These are phyloP conservation scores for Aspergillus homomorphus DNA, from an alignment of 495 filamentous ascomycete species.

Conservation along the genomic window DNA sequence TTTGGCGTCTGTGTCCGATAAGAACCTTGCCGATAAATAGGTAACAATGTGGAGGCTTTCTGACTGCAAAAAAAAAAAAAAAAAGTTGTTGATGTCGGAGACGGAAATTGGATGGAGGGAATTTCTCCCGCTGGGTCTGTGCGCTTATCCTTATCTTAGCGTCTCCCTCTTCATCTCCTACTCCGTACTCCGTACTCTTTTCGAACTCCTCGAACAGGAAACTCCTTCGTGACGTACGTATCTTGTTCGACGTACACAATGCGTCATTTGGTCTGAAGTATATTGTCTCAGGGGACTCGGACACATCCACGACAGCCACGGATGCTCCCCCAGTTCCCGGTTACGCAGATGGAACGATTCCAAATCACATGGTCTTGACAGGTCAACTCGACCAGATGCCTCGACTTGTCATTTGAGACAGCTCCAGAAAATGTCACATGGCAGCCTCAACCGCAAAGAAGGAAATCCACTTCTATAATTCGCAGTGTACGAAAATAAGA, in stretches of 20 bases:
- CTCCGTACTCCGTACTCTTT: neutral
- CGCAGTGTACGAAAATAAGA: neutral
- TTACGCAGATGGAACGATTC: neutral
- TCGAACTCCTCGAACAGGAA: neutral
- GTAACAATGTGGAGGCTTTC: constrained; percentile 2
- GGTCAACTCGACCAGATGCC: neutral
- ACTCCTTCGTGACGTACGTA: too few relatives aligned
- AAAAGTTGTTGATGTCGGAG: neutral
- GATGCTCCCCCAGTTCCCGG: neutral
- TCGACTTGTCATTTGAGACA: neutral
- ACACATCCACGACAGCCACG: neutral
- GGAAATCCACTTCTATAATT: neutral
- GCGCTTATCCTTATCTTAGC: constrained; percentile 19
- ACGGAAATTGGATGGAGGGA: neutral
- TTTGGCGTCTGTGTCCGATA: neutral
- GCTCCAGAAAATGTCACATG: neutral
- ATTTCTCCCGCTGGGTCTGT: constrained; percentile 12
- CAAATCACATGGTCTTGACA: constrained; percentile 7
- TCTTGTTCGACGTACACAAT: neutral
- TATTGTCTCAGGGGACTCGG: neutral
- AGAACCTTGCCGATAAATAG: constrained; percentile 10
- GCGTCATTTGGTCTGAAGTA: neutral
- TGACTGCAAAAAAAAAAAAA: neutral
- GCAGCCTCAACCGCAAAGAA: neutral
- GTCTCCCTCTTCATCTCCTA: neutral